phyloP scores from a whole-genome alignment of 106 monocot genomes.

The Dioscorea zingiberensis region DNA sequence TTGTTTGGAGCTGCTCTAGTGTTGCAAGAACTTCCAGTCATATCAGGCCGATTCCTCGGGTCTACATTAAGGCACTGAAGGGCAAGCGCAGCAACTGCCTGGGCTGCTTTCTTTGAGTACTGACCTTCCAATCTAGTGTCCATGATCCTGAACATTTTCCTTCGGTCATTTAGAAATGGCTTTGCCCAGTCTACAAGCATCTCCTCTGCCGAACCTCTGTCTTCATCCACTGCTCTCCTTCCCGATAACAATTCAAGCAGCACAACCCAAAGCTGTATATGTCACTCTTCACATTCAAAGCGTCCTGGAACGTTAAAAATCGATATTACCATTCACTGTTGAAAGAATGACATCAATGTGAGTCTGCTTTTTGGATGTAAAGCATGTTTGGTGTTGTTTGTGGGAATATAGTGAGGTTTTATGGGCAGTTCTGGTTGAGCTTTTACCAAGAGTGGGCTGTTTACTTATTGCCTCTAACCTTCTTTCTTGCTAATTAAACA shows the following conservation, averaged over 20 bases:
- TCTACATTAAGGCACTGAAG: constrained; percentile 56
- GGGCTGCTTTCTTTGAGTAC: constrained; percentile 81
- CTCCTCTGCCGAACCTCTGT: constrained; percentile 33
- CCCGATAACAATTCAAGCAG: constrained; percentile 75
- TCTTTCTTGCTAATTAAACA: too few species aligned
- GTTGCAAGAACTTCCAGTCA: constrained; percentile 52
- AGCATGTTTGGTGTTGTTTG: too few species aligned
- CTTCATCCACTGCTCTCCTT: constrained; percentile 59
- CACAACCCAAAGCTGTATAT: constrained; percentile 95
- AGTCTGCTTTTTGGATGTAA: too few species aligned
- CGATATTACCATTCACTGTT: too few species aligned
- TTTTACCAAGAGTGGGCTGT: too few species aligned
- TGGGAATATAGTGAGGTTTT: too few species aligned
- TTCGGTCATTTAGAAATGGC: constrained; percentile 52
- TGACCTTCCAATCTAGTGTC: constrained; percentile 83
- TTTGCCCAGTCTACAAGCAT: constrained; percentile 73
- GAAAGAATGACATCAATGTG: too few species aligned
- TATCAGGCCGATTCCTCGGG: constrained; percentile 52
- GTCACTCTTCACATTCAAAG: constrained; percentile 67
- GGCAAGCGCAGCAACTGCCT: constrained; percentile 45
- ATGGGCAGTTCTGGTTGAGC: too few species aligned
- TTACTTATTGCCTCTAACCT: too few species aligned
- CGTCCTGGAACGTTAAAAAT: constrained; percentile 38
- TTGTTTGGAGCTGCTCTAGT: constrained; percentile 33
- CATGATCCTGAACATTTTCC: constrained; percentile 80